Conservation (phyloP, 371 early-diverging fungal species). For the Rhizopus delemar region DNA sequence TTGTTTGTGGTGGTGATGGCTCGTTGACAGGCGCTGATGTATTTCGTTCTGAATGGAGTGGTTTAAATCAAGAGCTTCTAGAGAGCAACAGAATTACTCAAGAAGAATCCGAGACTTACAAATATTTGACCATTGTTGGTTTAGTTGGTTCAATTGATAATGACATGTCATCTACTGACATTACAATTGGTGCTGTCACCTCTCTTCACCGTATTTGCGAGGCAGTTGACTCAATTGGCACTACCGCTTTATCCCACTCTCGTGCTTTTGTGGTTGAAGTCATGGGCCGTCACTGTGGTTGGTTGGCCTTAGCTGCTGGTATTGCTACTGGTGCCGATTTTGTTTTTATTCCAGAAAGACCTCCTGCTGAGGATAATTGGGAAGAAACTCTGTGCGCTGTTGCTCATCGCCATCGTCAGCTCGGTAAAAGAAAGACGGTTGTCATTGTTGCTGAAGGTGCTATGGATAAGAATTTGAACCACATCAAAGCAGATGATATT, state of each 20-base stretch:
- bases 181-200: constrained; percentile 97
- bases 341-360: constrained; percentile 97
- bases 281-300: constrained; percentile 99
- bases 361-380: constrained; percentile 85
- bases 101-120: constrained; percentile 59
- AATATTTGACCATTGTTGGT: constrained; percentile 90
- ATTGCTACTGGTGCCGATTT: constrained; percentile 89
- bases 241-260: constrained; percentile 96
- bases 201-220: constrained; percentile 98
- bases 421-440: constrained; percentile 91
- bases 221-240: constrained; percentile 90
- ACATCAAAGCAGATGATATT: constrained; percentile 87
- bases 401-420: constrained; percentile 71
- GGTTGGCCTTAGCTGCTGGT: constrained; percentile 97
- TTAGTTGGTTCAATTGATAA: constrained; percentile 97
- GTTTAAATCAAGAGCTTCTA: constrained; percentile 77
- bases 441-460: constrained; percentile 99
- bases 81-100: constrained; percentile 53
- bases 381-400: constrained; percentile 78
- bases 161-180: constrained; percentile 96
- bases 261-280: constrained; percentile 99
- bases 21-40: constrained; percentile 96
- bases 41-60: constrained; percentile 92
- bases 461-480: constrained; percentile 84
- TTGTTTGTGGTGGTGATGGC: constrained; percentile 99